Percentiles rank a stretch among this genome's conserved stretches.
These are phyloP conservation scores for Cinnamomum micranthum DNA, from an alignment of 164 flowering plant genomes.

Conservation along the genomic window DNA sequence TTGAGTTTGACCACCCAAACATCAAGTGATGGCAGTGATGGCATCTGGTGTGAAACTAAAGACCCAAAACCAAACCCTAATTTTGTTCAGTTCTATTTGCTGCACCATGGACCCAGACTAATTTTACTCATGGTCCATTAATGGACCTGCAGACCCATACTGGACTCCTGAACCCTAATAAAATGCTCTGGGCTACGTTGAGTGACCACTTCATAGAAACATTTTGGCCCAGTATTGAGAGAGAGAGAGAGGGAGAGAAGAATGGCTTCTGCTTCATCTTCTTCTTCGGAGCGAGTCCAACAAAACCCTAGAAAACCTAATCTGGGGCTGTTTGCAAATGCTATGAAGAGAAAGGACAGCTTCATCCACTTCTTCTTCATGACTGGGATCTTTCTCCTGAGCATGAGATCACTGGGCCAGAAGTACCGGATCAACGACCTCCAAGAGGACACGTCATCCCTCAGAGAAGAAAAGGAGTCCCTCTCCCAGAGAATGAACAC, in stretches of 20 bases:
- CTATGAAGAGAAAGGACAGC: slow-evolving; percentile 54
- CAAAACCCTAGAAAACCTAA: slow-evolving; percentile 16
- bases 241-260: neutral
- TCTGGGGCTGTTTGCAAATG: slow-evolving; percentile 48
- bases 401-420: slow-evolving; percentile 74
- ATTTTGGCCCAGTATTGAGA: neutral
- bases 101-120: too few species aligned
- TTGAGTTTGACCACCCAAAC: too few species aligned
- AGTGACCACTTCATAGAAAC: too few species aligned
- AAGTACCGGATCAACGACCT: slow-evolving; percentile 74
- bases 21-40: too few species aligned
- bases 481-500: slow-evolving; percentile 50
- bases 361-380: slow-evolving; percentile 71
- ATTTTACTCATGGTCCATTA: too few species aligned
- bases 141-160: too few species aligned
- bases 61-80: too few species aligned
- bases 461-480: slow-evolving; percentile 53
- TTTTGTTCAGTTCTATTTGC: too few species aligned
- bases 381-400: slow-evolving; percentile 69
- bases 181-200: too few species aligned
- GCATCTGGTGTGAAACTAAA: too few species aligned
- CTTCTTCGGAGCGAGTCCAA: slow-evolving; percentile 1
- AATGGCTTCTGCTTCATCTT: neutral
- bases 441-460: slow-evolving; percentile 53
- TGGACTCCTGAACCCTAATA: too few species aligned